These are phyloP conservation scores for Ustilago loliicola DNA, from an alignment of 1,284 basidiomycete genomes.

Conservation along the genomic window DNA sequence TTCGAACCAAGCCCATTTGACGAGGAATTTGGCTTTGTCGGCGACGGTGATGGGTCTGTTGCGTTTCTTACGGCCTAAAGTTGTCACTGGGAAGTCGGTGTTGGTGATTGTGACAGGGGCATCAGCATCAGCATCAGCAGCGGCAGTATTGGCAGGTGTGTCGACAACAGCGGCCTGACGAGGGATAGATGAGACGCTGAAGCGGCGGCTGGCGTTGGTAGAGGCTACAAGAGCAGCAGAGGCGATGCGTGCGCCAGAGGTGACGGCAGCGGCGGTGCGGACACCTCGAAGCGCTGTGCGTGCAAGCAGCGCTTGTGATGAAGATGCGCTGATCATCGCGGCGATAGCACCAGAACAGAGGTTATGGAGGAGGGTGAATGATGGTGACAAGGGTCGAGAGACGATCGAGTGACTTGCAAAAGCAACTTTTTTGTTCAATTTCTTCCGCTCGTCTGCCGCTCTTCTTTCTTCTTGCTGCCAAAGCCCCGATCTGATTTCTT, in stretches of 20 bases:
- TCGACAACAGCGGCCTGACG: conserved; percentile 17
- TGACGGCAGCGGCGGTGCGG: not conserved
- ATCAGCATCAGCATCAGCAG: not conserved
- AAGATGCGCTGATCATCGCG: conserved; percentile 33
- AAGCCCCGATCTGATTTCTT: not conserved
- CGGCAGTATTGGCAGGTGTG: not conserved
- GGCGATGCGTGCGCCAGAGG: conserved; percentile 6
- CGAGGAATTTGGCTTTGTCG: conserved; percentile 32
- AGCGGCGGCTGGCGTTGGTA: conserved; percentile 18
- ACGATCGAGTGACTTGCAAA: not conserved
- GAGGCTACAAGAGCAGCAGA: conserved; percentile 14
- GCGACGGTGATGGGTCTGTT: conserved; percentile 15
- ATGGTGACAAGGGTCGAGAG: not conserved
- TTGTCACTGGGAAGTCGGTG: not conserved
- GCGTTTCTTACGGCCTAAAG: conserved; percentile 16
- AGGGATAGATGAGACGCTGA: conserved; percentile 9
- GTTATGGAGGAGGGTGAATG: conserved; percentile 3
- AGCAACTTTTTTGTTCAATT: conserved; percentile 15
- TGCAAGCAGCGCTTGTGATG: conserved; percentile 29
- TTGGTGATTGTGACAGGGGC: conserved; percentile 11
- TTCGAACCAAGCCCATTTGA: conserved; percentile 50
- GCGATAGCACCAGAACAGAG: not conserved
- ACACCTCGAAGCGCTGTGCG: conserved; percentile 29
- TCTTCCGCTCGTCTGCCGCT: not conserved
- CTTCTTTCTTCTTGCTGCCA: too few species aligned